Base-by-base conservation (phyloP, 2,329 filamentous ascomycete genomes). In the Colletotrichum graminicola region DNA sequence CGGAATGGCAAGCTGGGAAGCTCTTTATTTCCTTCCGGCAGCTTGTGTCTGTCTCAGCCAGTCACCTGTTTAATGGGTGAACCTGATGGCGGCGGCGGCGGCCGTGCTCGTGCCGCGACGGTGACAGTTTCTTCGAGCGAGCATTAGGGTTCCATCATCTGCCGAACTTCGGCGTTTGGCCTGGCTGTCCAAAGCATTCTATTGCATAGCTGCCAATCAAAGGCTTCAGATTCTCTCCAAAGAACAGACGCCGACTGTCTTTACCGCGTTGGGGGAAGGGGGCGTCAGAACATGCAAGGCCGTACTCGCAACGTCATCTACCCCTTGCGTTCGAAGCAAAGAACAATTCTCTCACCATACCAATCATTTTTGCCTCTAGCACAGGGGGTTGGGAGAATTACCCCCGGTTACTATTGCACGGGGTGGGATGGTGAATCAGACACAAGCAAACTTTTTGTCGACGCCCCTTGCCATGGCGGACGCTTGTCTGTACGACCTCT, bases 21-120 rank as follows among this genome's bases (percentile, higher is more conserved):
- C 21, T 45, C 47, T 69, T 64, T 69, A n/a, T 64, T 64, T 32
- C 59, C 47, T 36, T 47, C 32, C 16, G 21, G 29, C 43, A 6
- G n/a, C 47, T 62, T 52, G 26, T 67, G 43, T 51, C 23, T 71
- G 69, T 69, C 69, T 69, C 59, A 60, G 56, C 62, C 41, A 34
- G 32, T 43, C 47, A 21, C 56, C 47, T 67, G 43, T 29, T n/a
- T 26, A 34, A 52, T 21, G 21, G 32, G 32, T 41, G 23, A 41
- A n/a, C 23, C 26, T 23, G 39, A 23, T 16, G n/a, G 66, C 52
- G 36, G 45, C n/a, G 16, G 60, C 65, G 36, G 56, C 39, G 18
- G 49, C 57, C n/a, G 21, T 62, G 14, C 45, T 55, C 34, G 49
- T 32, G 47, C 63, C 34, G 21, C 23, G 34, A 41, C 41, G 39